Conservation (phyloP, 2,329 filamentous ascomycete genomes). For the Ophiostoma fasciatum region DNA sequence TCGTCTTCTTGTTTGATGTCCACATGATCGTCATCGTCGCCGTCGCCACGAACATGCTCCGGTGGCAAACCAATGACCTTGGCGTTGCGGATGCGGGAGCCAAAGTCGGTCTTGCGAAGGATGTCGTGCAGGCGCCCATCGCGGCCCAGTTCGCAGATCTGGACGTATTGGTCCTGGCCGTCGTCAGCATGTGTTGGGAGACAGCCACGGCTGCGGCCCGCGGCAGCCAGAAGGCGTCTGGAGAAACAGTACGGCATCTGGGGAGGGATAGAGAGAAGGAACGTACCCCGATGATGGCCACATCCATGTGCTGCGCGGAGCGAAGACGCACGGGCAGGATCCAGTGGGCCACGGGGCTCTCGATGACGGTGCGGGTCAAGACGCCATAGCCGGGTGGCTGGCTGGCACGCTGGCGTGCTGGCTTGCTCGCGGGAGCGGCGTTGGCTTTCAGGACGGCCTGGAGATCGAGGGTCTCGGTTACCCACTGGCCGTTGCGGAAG, state of each 20-base stretch:
- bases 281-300: conserved; percentile 70
- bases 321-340: conserved; percentile 71
- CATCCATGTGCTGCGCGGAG: conserved; percentile 56
- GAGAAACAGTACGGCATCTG: too few species aligned
- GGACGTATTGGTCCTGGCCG: conserved; percentile 63
- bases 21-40: conserved; percentile 14
- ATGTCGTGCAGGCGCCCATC: conserved; percentile 61
- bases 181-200: too few species aligned
- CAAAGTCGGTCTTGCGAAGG: conserved; percentile 66
- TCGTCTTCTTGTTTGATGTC: conserved; percentile 25
- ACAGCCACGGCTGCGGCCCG: too few species aligned
- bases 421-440: conserved; percentile 15
- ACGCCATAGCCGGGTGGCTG: conserved; percentile 48
- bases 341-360: conserved; percentile 60
- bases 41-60: conserved; percentile 17
- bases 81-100: conserved; percentile 63
- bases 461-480: conserved; percentile 36
- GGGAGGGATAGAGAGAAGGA: too few species aligned
- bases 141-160: conserved; percentile 59
- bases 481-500: conserved; percentile 39
- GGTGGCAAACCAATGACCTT: conserved; percentile 52
- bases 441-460: conserved; percentile 26
- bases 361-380: conserved; percentile 62
- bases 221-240: too few species aligned
- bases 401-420: conserved; percentile 16